A percentile compares a stretch with the other conserved stretches of the same genome.
Conservation (phyloP, 208 protist genomes). For the Naegleria lovaniensis region DNA sequence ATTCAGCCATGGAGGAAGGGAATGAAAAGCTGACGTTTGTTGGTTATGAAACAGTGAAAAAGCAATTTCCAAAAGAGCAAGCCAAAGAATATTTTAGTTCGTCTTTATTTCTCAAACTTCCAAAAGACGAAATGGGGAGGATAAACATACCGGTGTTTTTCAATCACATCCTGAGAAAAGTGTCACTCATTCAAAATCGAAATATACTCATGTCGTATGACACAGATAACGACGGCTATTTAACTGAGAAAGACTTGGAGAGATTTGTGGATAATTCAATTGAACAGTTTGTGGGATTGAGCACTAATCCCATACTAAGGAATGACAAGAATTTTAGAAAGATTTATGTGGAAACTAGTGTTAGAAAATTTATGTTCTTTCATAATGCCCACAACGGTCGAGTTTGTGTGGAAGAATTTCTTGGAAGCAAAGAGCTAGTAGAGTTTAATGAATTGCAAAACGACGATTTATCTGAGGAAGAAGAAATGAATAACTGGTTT, state of each 20-base stretch:
- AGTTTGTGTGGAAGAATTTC: conserved; percentile 65
- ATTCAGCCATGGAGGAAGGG: background rate
- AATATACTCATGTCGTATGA: conserved; percentile 72
- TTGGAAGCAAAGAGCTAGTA: conserved; percentile 67
- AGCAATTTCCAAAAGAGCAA: background rate
- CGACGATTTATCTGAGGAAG: background rate
- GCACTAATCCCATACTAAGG: conserved; percentile 14
- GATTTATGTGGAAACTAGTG: conserved; percentile 78
- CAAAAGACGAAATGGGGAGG: background rate
- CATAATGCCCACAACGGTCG: conserved; percentile 61
- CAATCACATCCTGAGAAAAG: conserved; percentile 36
- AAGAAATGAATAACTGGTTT: conserved; percentile 23
- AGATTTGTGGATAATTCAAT: conserved; percentile 65
- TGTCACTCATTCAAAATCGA: conserved; percentile 70
- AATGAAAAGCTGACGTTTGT: background rate
- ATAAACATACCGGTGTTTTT: background rate
- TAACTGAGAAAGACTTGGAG: conserved; percentile 76
- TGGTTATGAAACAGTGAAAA: background rate
- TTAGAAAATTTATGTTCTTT: conserved; percentile 75
- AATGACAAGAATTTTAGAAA: conserved; percentile 57
- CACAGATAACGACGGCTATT: conserved; percentile 65
- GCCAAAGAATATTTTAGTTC: background rate
- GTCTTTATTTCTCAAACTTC: background rate
- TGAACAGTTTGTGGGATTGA: conserved; percentile 50
- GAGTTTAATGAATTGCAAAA: conserved; percentile 65